Base-by-base conservation (phyloP, 805 yeast genomes). In the Candida loeiensis region DNA sequence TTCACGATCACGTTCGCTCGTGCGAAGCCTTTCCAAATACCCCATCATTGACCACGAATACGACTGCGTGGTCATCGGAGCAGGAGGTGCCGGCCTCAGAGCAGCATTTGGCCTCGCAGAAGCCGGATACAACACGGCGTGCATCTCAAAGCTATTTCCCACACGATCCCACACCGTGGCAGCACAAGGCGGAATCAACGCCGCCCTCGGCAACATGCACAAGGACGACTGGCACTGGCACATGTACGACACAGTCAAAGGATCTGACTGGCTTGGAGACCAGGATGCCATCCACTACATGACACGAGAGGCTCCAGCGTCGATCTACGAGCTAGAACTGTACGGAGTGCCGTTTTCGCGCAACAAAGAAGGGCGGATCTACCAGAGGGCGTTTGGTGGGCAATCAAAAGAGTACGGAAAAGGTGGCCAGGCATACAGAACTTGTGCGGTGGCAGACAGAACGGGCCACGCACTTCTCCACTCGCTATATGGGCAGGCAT, bases 141-240 rank as follows among this genome's bases (percentile, higher is more conserved):
- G 99, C 79, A 80, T 93, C 54, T 83, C 97, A 50, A 93, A 93
- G 71, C 79, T 93, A 57, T 93, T 93, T 76, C 99, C 98, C 41
- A 93, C 99, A 19, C 85, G 99, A 71, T 90, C 97, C 13, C 99
- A 93, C 64, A 93, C 99, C 15, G 99, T 93, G 37, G 98, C 98
- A 43, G 99, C 99, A 36, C 99, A 93, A 70, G 99, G 99, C 70
- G 99, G 99, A 73, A 93, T 91, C 69, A 91, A 91, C 59, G 99
- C 98, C 51, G 99, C 99, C 22, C 76, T 91, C 50, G 99, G 98
- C 53, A 93, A 93, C 76, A 90, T 91, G 95, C 98, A 93, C 73
- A 75, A 78, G 52, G 99, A 93, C 68, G 90, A 90, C 73, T 93
- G 99, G 99, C 95, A 86, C 66, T 93, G 98, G 97, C 99, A 93